Base-by-base conservation (phyloP, 2,329 filamentous ascomycete genomes). In the Penicillium sp. region DNA sequence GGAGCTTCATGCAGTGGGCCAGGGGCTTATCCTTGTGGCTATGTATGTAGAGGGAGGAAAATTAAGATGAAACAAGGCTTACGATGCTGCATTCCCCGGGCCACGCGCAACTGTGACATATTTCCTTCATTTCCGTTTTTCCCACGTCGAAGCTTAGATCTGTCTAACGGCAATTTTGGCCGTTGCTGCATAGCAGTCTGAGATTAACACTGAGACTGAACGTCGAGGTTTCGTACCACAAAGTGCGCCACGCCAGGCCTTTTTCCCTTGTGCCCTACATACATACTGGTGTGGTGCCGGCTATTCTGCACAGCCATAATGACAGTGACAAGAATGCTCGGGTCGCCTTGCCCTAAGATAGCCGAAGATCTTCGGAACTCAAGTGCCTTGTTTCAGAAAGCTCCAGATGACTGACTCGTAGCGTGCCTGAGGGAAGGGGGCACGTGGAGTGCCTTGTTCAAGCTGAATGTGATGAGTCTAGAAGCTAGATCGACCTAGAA, bases 381-480 rank as follows among this genome's bases (percentile, higher is more conserved):
- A 22, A 48, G 27, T 37, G 31, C 31, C 37, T 44, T 47, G 53
- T 56, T 53, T 54, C 49, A 54, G 31, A 47, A 12, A 45, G 41
- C 46, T 49, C 43, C 41, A 51, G 52, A 36, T 54, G 44, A 31
- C 27, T 33, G 30, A 25, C 16, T 33, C 44, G n/a, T 29, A 36
- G 33, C 13, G 10, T 30, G 19, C 31, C 35, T 25, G 40, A 46
- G 31, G 43, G 50, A 53, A 31, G 48, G 51, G 40, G 31, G 39
- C 50, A 56, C 54, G 53, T 60, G 49, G 44, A 51, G 40, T 45
- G 30, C 40, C 40, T 37, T 16, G 33, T 37, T 36, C 12, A 28
- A 12, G n/a, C 13, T 8, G 7, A 34, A 34, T 54, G 56, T 57
- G 57, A 58, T 34, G 40, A 52, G 55, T 59, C 55, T 8, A 50